Evolutionary conservation across 495 filamentous ascomycete genomes (phyloP), one percentile per base, ranked within the genome.

Genomic region (Annulohypoxylon nitens): DNA sequence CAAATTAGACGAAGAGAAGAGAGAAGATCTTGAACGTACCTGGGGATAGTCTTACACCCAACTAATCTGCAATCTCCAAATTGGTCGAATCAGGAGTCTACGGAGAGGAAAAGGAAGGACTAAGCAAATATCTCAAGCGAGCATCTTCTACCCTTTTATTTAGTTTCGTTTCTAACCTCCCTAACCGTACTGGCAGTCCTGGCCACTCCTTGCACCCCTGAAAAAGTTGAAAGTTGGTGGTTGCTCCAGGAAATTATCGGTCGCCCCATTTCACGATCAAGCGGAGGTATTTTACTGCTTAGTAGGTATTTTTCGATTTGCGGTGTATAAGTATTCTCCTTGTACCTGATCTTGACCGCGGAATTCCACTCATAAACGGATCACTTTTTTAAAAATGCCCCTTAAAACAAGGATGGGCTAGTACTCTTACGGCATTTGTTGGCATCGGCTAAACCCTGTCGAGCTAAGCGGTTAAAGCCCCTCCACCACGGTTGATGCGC

Each of bases 211-310:
- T 53, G 48, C 2, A 7, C 36, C 53, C 68, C 68, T 45, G 60
- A 51, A 18, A 50, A 23, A 25, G 48, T 64, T 64, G 30, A 50
- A 34, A 25, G 48, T 64, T 64, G 41, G 57, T 60, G 36, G 59
- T 60, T 63, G 57, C 58, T 75, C 63, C 63, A 75, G 67, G 67
- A 70, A 62, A 70, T 75, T 75, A 63, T 75, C 67, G 43, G 58
- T 61, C 51, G 58, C 66, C 64, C 67, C 67, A 47, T 67, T 60
- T 61, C 48, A 64, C 61, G 66, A 74, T 74, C 39, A 54, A 70
- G 72, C 72, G 67, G 63, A 75, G 63, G 30, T 63, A 61, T 30
- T 30, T 30, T 30, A 30, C 30, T 30, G 30, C 30, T 6, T 30
- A 30, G 30, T 30, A 75, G 63, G 20, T 63, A 61, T 43, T 36